Evolutionary conservation across 352 stramenopile species (phyloP).

Genomic region (Detonula confervacea): DNA sequence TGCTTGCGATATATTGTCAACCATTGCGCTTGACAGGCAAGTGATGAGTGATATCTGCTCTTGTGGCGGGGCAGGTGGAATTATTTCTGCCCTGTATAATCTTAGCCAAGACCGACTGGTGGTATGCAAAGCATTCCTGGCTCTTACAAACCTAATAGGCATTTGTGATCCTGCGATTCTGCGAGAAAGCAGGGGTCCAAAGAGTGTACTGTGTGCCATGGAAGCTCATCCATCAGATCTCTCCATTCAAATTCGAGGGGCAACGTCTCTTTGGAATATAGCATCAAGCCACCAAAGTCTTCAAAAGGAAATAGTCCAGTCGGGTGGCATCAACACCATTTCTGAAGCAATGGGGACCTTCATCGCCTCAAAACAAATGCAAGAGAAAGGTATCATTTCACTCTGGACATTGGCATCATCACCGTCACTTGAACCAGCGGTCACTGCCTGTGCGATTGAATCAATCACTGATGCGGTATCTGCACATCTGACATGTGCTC

Average conservation of each 20-base stretch:
- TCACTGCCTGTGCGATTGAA: neutral
- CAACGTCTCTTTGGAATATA: neutral
- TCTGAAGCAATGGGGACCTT: slow-evolving; percentile 5
- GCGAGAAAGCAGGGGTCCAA: neutral
- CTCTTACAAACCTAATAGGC: slow-evolving; percentile 4
- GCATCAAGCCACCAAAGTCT: neutral
- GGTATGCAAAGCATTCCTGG: slow-evolving; percentile 6
- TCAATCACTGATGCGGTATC: slow-evolving; percentile 1
- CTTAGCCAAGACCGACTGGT: neutral
- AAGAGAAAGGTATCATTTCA: slow-evolving; percentile 6
- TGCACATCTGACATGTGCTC: neutral
- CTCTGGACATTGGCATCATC: neutral
- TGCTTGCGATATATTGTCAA: slow-evolving; percentile 8
- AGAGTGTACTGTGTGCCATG: neutral
- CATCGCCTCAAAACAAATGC: slow-evolving; percentile 15
- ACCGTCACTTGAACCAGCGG: neutral
- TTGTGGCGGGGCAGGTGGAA: slow-evolving; percentile 8
- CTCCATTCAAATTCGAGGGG: slow-evolving; percentile 10
- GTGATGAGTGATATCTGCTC: slow-evolving; percentile 6
- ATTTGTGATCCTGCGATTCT: neutral
- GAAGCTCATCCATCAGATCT: slow-evolving; percentile 5
- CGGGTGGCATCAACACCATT: slow-evolving; percentile 1
- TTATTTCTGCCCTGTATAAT: slow-evolving; percentile 9
- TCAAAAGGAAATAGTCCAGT: slow-evolving; percentile 10
- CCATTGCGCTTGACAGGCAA: neutral